These are phyloP conservation scores for Candida tallmaniae DNA, from an alignment of 805 yeast species.

Conservation along the genomic window DNA sequence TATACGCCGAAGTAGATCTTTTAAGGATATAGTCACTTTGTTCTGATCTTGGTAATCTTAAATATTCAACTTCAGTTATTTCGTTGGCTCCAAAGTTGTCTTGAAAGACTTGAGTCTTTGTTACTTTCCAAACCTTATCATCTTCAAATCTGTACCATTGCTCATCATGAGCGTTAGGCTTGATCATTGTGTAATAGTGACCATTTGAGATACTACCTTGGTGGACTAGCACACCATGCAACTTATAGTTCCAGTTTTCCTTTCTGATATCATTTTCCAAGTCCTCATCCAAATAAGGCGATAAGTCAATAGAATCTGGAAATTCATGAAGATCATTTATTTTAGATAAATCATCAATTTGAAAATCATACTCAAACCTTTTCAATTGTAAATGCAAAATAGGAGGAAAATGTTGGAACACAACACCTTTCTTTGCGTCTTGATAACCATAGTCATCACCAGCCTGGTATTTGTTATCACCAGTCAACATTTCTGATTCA, in stretches of 20 bases:
- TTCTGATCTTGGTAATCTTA: conserved; percentile 51
- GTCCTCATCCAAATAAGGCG: conserved; percentile 69
- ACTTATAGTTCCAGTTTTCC: conserved; percentile 70
- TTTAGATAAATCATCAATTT: conserved; percentile 81
- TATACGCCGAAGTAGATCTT: conserved; percentile 91
- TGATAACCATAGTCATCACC: conserved; percentile 80
- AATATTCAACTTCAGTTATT: conserved; percentile 43
- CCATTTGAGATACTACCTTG: conserved; percentile 95
- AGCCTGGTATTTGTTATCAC: conserved; percentile 95
- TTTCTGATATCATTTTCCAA: conserved; percentile 33
- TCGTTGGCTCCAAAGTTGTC: conserved; percentile 87
- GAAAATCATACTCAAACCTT: conserved; percentile 90
- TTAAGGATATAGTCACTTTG: conserved; percentile 60
- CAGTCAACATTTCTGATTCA: conserved; percentile 83
- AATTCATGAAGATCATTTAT: conserved; percentile 90
- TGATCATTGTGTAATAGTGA: conserved; percentile 92
- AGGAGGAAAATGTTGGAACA: conserved; percentile 84
- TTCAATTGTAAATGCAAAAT: conserved; percentile 91
- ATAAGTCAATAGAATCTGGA: conserved; percentile 75
- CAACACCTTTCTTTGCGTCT: conserved; percentile 95
- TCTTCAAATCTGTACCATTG: conserved; percentile 93
- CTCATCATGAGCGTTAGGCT: conserved; percentile 60
- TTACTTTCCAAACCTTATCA: conserved; percentile 87
- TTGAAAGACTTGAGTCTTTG: conserved; percentile 79
- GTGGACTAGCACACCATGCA: conserved; percentile 94